Percentiles rank a stretch among this genome's conserved stretches.
These are phyloP conservation scores for Angomonas ambiguus DNA, from an alignment of 208 protist species.

Conservation along the genomic window DNA sequence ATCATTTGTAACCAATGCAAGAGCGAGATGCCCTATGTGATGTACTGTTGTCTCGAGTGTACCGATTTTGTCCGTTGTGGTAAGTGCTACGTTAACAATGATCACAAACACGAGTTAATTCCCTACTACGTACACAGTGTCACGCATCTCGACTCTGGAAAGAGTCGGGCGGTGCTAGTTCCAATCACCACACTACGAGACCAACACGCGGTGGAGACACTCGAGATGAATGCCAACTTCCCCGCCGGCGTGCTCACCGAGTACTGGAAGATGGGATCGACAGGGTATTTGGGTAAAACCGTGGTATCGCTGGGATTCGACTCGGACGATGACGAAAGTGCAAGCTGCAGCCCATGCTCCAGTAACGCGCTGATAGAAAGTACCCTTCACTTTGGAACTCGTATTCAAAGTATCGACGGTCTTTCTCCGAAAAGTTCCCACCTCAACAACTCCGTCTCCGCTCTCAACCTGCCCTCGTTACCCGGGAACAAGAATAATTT, in stretches of 20 bases:
- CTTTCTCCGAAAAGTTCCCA: conserved; percentile 12
- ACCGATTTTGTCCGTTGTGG: conserved; percentile 54
- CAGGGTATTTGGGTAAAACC: conserved; percentile 12
- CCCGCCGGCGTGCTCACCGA: conserved; percentile 47
- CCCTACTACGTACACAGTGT: conserved; percentile 61
- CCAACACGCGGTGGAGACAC: conserved; percentile 57
- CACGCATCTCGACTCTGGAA: conserved; percentile 29
- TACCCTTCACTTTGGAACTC: conserved; percentile 10
- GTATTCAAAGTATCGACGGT: conserved; percentile 7
- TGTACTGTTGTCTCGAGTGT: conserved; percentile 64
- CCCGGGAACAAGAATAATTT: background rate
- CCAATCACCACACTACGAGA: conserved; percentile 48
- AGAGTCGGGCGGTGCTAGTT: conserved; percentile 34
- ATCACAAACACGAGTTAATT: conserved; percentile 58
- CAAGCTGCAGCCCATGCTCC: conserved; percentile 12
- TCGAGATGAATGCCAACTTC: conserved; percentile 75
- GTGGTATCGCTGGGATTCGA: conserved; percentile 12
- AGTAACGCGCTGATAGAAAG: conserved; percentile 16
- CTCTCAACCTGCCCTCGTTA: background rate
- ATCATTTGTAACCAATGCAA: conserved; percentile 56
- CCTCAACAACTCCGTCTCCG: background rate
- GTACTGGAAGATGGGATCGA: conserved; percentile 5
- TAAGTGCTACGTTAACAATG: conserved; percentile 64
- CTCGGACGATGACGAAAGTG: conserved; percentile 7
- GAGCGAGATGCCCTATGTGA: conserved; percentile 43